Conservation (phyloP, 306 rosid genomes). For the Urtica urens region DNA sequence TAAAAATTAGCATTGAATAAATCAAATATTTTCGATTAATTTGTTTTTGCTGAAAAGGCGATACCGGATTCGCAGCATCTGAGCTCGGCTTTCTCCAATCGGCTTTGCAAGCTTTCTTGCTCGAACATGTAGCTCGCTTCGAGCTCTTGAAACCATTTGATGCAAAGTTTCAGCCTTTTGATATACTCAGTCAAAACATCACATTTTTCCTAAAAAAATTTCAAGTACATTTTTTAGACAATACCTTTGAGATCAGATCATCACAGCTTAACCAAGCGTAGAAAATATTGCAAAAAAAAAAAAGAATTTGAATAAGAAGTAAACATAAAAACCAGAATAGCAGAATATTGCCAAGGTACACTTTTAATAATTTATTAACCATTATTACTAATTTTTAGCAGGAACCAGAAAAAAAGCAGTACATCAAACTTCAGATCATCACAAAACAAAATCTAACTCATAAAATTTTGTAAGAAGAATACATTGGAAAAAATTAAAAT, state of each 20-base stretch:
- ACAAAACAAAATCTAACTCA: too few species aligned
- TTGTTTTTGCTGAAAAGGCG: conserved; percentile 7
- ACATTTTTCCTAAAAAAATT: conserved; percentile 80
- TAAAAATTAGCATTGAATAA: not conserved
- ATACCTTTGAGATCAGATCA: conserved; percentile 1
- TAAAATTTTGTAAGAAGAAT: too few species aligned
- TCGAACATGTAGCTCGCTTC: conserved; percentile 66
- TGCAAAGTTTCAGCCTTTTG: conserved; percentile 78
- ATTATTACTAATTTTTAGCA: too few species aligned
- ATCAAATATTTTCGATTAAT: conserved; percentile 6
- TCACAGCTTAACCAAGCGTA: not conserved
- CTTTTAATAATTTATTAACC: too few species aligned
- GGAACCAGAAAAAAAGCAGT: too few species aligned
- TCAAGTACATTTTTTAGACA: conserved; percentile 4
- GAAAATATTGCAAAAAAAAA: too few species aligned
- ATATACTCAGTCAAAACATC: conserved; percentile 81
- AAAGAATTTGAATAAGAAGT: too few species aligned
- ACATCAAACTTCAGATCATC: too few species aligned
- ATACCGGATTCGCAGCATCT: conserved; percentile 67
- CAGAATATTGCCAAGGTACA: too few species aligned
- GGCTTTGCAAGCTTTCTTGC: conserved; percentile 57
- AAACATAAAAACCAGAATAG: too few species aligned
- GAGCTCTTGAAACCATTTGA: conserved; percentile 96
- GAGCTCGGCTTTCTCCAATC: conserved; percentile 54
- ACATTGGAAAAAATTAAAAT: too few species aligned